These are phyloP conservation scores for Gracilaria caudata DNA, from an alignment of 23 red algal species.

Conservation along the genomic window DNA sequence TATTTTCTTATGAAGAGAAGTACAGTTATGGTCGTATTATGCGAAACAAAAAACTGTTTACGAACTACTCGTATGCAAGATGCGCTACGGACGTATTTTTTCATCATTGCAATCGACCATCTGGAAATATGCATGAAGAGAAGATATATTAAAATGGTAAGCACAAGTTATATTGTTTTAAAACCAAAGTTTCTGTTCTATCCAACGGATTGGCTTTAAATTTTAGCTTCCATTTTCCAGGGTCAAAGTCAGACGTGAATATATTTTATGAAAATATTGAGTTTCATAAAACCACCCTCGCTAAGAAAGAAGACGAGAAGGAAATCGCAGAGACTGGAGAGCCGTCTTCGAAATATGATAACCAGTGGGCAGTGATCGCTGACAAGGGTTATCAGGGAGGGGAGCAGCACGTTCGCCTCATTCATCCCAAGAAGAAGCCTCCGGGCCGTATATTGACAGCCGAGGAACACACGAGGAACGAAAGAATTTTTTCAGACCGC, in stretches of 20 bases:
- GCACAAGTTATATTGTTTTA: conserved; percentile 50
- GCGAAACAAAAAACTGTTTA: neutral
- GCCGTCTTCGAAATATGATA: neutral
- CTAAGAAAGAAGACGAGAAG: conserved; percentile 19
- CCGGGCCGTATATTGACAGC: neutral
- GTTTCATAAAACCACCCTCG: neutral
- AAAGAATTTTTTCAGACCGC: conserved; percentile 9
- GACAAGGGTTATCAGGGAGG: conserved; percentile 41
- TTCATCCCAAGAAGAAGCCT: conserved; percentile 20
- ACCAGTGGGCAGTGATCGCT: conserved; percentile 1
- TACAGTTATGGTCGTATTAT: neutral
- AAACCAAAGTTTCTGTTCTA: conserved; percentile 18
- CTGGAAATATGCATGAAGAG: conserved; percentile 18
- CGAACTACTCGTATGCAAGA: neutral
- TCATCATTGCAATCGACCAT: conserved; percentile 12
- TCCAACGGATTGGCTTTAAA: conserved; percentile 1
- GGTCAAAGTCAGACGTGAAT: neutral
- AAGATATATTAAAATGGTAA: conserved; percentile 42
- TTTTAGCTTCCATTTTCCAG: neutral
- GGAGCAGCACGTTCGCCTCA: neutral
- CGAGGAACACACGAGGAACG: conserved; percentile 8
- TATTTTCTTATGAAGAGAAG: neutral
- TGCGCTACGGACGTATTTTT: conserved; percentile 47
- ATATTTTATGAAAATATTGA: conserved; percentile 29
- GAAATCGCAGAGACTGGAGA: neutral